phyloP scores from a whole-genome alignment of 768 basidiomycete species.

The Russula sp. region DNA sequence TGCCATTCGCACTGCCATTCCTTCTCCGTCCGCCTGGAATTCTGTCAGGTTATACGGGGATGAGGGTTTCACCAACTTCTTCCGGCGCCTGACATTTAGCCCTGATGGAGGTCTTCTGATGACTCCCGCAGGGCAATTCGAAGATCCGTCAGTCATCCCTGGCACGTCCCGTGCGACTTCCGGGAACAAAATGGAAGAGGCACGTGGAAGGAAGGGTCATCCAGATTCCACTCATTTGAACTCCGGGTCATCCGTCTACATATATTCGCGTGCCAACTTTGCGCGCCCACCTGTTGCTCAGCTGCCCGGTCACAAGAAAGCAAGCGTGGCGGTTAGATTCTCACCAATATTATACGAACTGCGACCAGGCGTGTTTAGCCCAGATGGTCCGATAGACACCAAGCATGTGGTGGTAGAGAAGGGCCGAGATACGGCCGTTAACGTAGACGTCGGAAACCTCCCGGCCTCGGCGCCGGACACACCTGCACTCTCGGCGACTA shows the following conservation, averaged over 20 bases:
- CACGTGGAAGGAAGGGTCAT: constrained; percentile 51
- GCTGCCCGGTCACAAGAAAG: constrained; percentile 92
- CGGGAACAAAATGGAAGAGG: constrained; percentile 30
- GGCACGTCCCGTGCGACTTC: constrained; percentile 29
- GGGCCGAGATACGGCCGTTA: constrained; percentile 52
- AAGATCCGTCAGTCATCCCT: constrained; percentile 69
- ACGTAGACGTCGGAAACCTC: constrained; percentile 40
- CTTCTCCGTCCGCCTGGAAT: constrained; percentile 47
- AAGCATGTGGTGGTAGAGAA: constrained; percentile 60
- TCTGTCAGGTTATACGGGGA: constrained; percentile 87
- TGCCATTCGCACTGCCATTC: constrained; percentile 69
- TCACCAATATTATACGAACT: constrained; percentile 91
- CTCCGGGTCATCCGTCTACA: constrained; percentile 70
- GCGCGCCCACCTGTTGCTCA: constrained; percentile 89
- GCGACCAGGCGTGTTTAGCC: constrained; percentile 46
- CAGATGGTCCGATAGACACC: constrained; percentile 33
- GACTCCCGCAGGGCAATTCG: constrained; percentile 96
- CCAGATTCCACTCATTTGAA: constrained; percentile 35
- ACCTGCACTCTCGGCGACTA: constrained; percentile 13
- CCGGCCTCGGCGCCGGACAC: constrained; percentile 12
- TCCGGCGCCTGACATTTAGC: constrained; percentile 87
- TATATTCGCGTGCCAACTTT: constrained; percentile 94
- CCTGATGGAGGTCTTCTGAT: constrained; percentile 90
- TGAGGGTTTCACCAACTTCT: constrained; percentile 93
- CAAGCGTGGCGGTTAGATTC: constrained; percentile 89